Evolutionary conservation across 306 rosid species (phyloP).

Genomic region (Pyrus communis): DNA sequence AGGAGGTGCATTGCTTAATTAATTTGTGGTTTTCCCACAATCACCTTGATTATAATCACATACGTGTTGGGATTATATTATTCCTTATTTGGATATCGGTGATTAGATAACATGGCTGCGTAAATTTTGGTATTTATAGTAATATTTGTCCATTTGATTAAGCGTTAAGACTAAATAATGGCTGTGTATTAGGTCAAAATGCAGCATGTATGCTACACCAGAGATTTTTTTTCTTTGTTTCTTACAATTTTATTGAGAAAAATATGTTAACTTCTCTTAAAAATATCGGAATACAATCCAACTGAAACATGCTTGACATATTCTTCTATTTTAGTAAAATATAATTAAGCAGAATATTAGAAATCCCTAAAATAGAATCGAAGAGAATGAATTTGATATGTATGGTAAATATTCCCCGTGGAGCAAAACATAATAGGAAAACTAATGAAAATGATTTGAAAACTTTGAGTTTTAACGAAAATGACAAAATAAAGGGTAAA

Average conservation of each 20-base stretch:
- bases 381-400: not conserved
- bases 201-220: not conserved
- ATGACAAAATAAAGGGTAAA: too few species aligned
- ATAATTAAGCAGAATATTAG: not conserved
- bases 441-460: too few species aligned
- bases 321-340: not conserved
- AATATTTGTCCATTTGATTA: not conserved
- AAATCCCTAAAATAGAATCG: not conserved
- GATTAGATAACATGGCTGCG: not conserved
- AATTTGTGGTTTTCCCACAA: not conserved
- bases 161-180: not conserved
- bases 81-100: not conserved
- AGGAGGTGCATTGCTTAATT: not conserved
- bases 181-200: constrained; percentile 7
- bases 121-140: not conserved
- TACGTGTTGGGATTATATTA: not conserved
- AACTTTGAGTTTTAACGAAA: too few species aligned
- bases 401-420: not conserved
- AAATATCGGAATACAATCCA: not conserved
- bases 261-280: not conserved
- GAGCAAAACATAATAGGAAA: too few species aligned
- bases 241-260: not conserved
- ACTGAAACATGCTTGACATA: not conserved
- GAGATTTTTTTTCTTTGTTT: not conserved
- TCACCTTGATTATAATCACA: not conserved